Conservation (phyloP, 192 early-diverging fungal genomes). For the Thamnidium elegans region DNA sequence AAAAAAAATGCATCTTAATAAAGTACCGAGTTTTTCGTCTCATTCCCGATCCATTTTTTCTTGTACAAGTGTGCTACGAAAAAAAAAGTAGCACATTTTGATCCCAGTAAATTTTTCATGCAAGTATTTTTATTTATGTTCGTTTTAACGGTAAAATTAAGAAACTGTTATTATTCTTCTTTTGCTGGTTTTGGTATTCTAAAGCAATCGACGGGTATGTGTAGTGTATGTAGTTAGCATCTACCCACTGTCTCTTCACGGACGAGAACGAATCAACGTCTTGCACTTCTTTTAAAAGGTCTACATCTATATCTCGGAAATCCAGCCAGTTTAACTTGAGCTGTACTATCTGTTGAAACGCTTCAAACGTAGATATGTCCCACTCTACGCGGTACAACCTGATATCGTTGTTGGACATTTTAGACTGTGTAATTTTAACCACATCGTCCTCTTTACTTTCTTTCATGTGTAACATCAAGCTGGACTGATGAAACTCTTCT, state of each 20-base stretch:
- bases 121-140: no score
- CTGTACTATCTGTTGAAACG: background rate
- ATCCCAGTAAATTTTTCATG: no score
- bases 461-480: background rate
- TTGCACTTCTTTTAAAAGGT: no score
- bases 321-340: background rate
- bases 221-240: background rate
- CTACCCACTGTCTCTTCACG: constrained; percentile 25
- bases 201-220: constrained; percentile 8
- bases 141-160: no score
- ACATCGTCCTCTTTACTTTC: background rate
- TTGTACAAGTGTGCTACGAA: no score
- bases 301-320: no score
- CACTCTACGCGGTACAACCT: constrained; percentile 7
- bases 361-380: background rate
- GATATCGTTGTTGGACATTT: background rate
- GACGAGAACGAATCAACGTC: background rate
- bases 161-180: no score
- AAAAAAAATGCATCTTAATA: no score
- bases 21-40: no score
- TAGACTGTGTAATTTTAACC: background rate
- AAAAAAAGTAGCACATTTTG: no score
- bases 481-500: background rate
- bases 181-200: constrained; percentile 1
- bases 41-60: no score